Percentiles rank a stretch among this genome's conserved stretches.
These are phyloP conservation scores for Neonectria ditissima DNA, from an alignment of 2,329 filamentous ascomycete species.

Conservation along the genomic window DNA sequence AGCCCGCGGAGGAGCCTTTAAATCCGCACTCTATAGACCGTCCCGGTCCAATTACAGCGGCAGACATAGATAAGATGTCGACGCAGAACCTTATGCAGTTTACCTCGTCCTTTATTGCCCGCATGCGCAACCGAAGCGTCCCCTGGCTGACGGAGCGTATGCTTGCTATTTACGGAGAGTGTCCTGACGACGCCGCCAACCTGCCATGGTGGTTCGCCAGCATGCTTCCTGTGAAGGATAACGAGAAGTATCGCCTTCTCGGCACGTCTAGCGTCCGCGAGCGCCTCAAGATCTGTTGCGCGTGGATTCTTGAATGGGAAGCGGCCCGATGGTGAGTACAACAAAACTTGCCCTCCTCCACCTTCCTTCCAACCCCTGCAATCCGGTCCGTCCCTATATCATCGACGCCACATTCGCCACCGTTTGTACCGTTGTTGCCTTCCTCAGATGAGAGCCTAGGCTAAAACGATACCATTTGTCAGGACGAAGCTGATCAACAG, in stretches of 20 bases:
- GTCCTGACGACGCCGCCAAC: conserved; percentile 78
- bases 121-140: conserved; percentile 76
- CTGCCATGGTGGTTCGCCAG: conserved; percentile 95
- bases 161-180: conserved; percentile 79
- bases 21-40: background rate
- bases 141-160: conserved; percentile 81
- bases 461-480: conserved; percentile 37
- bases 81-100: conserved; percentile 77
- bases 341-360: background rate
- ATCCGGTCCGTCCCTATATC: background rate
- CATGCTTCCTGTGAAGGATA: conserved; percentile 80
- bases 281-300: conserved; percentile 83
- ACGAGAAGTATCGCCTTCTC: conserved; percentile 83
- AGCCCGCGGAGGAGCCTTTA: conserved; percentile 13
- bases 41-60: background rate
- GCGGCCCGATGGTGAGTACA: conserved; percentile 75
- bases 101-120: conserved; percentile 74
- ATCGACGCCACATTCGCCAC: background rate
- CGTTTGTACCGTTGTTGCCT: conserved; percentile 16
- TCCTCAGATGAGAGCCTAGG: conserved; percentile 28
- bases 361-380: background rate
- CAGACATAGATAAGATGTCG: conserved; percentile 61
- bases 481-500: conserved; percentile 46
- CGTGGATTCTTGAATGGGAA: conserved; percentile 82
- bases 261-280: conserved; percentile 81